Percentiles rank a stretch among this genome's conserved stretches.
phyloP scores from a whole-genome alignment of 352 stramenopile species.

The Thraustochytrium sp. region DNA sequence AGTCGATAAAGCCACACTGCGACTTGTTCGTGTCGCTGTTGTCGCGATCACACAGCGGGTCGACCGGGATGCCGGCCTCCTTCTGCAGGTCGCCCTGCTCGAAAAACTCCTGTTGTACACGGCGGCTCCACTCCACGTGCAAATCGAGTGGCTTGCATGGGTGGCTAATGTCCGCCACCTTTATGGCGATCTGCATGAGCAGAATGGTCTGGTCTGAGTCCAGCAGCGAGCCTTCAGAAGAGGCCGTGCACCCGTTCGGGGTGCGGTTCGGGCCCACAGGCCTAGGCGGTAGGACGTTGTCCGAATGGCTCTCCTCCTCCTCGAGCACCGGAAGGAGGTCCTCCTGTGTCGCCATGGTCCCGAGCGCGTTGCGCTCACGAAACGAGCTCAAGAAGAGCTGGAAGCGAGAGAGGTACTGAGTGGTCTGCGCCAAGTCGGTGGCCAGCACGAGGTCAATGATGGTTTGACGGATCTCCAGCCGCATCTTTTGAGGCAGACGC shows the following conservation, averaged over 20 bases:
- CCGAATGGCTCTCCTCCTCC: background rate
- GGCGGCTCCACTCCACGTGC: constrained; percentile 71
- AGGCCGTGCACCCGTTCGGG: background rate
- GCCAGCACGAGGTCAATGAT: constrained; percentile 54
- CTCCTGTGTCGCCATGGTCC: too few species aligned
- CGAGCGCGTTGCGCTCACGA: background rate
- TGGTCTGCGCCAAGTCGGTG: constrained; percentile 52
- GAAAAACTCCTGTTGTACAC: constrained; percentile 84
- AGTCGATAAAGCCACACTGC: constrained; percentile 86
- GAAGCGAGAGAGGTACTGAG: constrained; percentile 51
- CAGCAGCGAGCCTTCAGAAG: background rate
- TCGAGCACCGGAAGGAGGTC: background rate
- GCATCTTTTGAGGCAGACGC: constrained; percentile 45
- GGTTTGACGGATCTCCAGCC: constrained; percentile 44
- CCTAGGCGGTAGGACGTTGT: too few species aligned
- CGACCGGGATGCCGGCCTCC: constrained; percentile 67
- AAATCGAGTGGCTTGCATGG: constrained; percentile 49
- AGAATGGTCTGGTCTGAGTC: background rate
- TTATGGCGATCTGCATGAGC: constrained; percentile 42
- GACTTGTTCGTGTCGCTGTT: constrained; percentile 80
- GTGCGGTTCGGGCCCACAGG: background rate
- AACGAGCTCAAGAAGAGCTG: constrained; percentile 20
- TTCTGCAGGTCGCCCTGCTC: constrained; percentile 83
- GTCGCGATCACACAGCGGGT: constrained; percentile 82
- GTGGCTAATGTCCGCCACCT: constrained; percentile 52